Base-by-base conservation (phyloP, 2,329 filamentous ascomycete genomes). In the Colletotrichum viniferum region DNA sequence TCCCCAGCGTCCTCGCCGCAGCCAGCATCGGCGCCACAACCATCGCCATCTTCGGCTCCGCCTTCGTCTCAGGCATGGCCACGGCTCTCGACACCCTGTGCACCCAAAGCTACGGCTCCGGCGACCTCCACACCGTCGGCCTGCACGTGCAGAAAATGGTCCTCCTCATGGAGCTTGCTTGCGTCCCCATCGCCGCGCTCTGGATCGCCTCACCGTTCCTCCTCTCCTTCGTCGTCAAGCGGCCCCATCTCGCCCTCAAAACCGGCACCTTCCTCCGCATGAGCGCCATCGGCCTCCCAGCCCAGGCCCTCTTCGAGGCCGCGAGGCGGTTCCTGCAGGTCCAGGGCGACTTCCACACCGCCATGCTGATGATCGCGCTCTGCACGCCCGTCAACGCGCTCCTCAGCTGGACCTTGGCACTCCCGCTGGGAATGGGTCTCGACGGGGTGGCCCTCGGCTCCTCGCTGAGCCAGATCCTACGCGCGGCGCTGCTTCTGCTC, bases 301-400 rank as follows among this genome's bases (percentile, higher is more conserved):
- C 88, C 2, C 90, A 90, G 70, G 88, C 87, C 2, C 84, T 85
- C 5, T 91, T 90, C 34, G 89, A 91, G 76, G 87, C 87, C 0
- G 82, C 87, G 2, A 91, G 90, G 78, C 84, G 89, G 0, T 90
- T 90, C 77, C 83, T 90, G 5, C 89, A 91, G 78, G 87, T 89
- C 0, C 89, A 91, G 77, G 89, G 89, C 2, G 83, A 89, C 34
- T 90, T 90, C 81, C 86, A 86, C 36, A 87, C 86, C 3, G 87
- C 85, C 21, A 84, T 90, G 78, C 82, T 84, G 13, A 84, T 89
- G 30, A 81, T 90, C 10, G 60, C 89, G 2, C 77, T 89, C 28
- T 87, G 87, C 52, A 85, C 87, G 0, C 88, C 88, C 0, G 74
- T 88, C 21, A 90, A 90, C 76, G 85, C 87, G 14, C 69, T 86